Conservation (phyloP, 2,329 filamentous ascomycete genomes). For the Colletotrichum tabaci region DNA sequence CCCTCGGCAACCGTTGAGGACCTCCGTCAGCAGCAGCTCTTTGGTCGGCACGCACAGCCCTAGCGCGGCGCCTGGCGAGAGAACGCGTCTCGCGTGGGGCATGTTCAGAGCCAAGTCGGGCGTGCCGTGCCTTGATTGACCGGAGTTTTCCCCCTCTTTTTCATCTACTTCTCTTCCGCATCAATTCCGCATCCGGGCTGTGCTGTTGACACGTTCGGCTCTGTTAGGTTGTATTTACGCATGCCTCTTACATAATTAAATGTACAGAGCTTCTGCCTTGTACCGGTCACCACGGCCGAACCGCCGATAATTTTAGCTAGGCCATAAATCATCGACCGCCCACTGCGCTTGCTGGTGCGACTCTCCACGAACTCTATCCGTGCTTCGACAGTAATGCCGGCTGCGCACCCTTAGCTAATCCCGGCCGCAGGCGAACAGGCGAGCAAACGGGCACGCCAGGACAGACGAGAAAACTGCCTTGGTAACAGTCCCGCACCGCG, state of each 20-base stretch:
- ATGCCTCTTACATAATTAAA: too few relatives aligned
- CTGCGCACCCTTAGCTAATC: too few relatives aligned
- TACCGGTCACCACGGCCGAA: neutral
- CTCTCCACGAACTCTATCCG: slow-evolving; percentile 27
- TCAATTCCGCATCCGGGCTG: neutral
- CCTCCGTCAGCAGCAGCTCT: neutral
- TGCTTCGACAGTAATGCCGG: neutral
- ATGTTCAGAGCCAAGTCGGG: neutral
- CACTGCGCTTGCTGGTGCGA: slow-evolving; percentile 10
- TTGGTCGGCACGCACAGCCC: neutral
- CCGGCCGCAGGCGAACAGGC: neutral
- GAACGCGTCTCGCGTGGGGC: slow-evolving; percentile 17
- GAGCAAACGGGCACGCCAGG: neutral
- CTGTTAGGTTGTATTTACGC: too few relatives aligned
- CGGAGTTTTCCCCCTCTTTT: neutral
- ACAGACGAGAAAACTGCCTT: neutral
- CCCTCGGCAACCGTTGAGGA: neutral
- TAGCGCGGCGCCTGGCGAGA: neutral
- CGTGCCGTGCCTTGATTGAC: neutral
- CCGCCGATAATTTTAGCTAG: neutral
- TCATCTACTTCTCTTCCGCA: neutral
- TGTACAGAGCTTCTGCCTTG: neutral
- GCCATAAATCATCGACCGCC: too few relatives aligned
- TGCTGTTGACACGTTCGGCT: slow-evolving; percentile 8
- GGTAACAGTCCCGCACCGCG: neutral